Base-by-base conservation (phyloP, 2,329 filamentous ascomycete genomes). In the Pyrenophora teres region DNA sequence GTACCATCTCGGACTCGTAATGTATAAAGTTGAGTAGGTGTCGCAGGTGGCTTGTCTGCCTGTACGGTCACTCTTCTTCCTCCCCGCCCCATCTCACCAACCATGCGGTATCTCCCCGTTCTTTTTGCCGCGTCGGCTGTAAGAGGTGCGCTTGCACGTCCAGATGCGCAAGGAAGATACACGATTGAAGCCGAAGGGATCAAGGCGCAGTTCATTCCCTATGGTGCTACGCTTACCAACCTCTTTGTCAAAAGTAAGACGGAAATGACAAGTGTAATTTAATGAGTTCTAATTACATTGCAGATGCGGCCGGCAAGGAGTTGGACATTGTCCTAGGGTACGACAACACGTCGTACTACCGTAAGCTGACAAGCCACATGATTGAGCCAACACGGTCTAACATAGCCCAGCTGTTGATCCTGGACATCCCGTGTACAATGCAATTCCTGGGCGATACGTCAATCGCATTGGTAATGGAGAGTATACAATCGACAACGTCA, bases 341-440 rank as follows among this genome's bases (percentile, higher is more conserved):
- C 37, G 68, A 70, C 54, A 71, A 71, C 27, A 65, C 65, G 5
- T 70, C 68, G 6, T 71, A 57, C 59, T 71, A 71, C 36, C 62
- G 68, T 71, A 63, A 46, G 67, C 56, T 18, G 44, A n/a, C 46
- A 21, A 13, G 44, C 7, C n/a, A 21, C 33, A 13, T 21, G n/a
- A 37, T 40, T 30, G 6, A 43, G 25, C 19, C 27, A 38, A 15
- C 5, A 36, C 36, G n/a, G 13, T 46, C 60, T 53, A 50, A 63
- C 46, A 16, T 4, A 10, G n/a, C n/a, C 10, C 25, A 71, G 68
- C 69, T 15, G 64, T 70, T 40, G 69, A 71, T 44, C 67, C 69
- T 19, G 65, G 67, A 23, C 69, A 71, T 43, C 69, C 69, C 7
- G 69, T 71, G 10, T 71, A 70, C 56, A 71, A 71, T 50, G 67